phyloP scores from a whole-genome alignment of 2,329 filamentous ascomycete genomes.

The Xylariaceae sp. region DNA sequence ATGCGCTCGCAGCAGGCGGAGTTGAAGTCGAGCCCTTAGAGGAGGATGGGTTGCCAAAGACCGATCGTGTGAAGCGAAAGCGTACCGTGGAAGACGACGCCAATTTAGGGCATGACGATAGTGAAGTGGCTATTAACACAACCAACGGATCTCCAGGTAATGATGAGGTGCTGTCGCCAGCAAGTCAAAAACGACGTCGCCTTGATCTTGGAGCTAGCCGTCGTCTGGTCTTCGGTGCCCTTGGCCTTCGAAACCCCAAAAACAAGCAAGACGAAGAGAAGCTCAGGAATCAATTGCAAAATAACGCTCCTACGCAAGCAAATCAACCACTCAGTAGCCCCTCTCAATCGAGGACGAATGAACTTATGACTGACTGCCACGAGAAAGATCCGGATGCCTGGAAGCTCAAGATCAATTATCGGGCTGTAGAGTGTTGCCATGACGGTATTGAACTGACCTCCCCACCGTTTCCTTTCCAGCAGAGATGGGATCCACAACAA shows the following conservation, averaged over 20 bases:
- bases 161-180: slow-evolving; percentile 16
- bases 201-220: slow-evolving; percentile 56
- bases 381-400: slow-evolving; percentile 60
- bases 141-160: slow-evolving; percentile 6
- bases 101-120: background rate
- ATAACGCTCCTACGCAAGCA: slow-evolving; percentile 42
- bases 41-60: slow-evolving; percentile 6
- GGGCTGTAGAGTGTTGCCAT: slow-evolving; percentile 80
- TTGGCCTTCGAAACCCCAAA: slow-evolving; percentile 66
- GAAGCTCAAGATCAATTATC: slow-evolving; percentile 68
- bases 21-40: slow-evolving; percentile 40
- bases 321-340: slow-evolving; percentile 39
- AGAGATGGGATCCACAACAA: slow-evolving; percentile 82
- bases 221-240: slow-evolving; percentile 66
- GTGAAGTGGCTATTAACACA: slow-evolving; percentile 1
- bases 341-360: slow-evolving; percentile 22
- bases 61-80: slow-evolving; percentile 26
- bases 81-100: slow-evolving; percentile 10
- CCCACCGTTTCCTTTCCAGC: slow-evolving; percentile 84
- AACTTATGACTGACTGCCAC: slow-evolving; percentile 25
- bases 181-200: slow-evolving; percentile 33
- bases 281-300: slow-evolving; percentile 56
- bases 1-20: slow-evolving; percentile 48
- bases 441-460: slow-evolving; percentile 63
- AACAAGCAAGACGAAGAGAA: slow-evolving; percentile 64